A percentile compares a stretch with the other conserved stretches of the same genome.
Conservation (phyloP, 202 grass and related monocot species). For the Carex sylvatica region DNA sequence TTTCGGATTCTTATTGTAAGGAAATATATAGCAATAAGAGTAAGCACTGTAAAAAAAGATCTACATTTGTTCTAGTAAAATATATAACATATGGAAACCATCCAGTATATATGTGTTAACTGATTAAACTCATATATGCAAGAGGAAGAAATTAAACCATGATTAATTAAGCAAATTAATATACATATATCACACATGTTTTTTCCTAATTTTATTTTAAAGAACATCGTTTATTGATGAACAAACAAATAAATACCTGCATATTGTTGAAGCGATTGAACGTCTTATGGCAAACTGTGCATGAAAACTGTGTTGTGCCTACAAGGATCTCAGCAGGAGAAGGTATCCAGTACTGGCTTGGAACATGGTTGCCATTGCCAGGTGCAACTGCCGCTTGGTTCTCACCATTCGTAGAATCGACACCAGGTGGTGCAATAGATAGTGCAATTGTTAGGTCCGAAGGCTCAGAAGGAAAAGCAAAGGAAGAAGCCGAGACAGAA, state of each 20-base stretch:
- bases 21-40: not conserved
- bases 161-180: no score
- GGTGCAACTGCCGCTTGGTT: not conserved
- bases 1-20: not conserved
- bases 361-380: slow-evolving; percentile 8
- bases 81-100: not conserved
- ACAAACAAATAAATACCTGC: slow-evolving; percentile 45
- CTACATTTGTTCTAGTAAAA: not conserved
- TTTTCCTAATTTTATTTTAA: not conserved
- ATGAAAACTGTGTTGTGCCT: slow-evolving; percentile 94
- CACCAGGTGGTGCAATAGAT: slow-evolving; percentile 65
- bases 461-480: slow-evolving; percentile 33
- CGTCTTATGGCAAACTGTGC: slow-evolving; percentile 91
- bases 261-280: slow-evolving; percentile 99
- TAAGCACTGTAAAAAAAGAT: not conserved
- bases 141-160: no score
- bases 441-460: slow-evolving; percentile 57
- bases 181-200: not conserved
- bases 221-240: not conserved
- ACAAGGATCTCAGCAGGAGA: slow-evolving; percentile 94
- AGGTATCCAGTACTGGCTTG: slow-evolving; percentile 95
- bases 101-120: not conserved
- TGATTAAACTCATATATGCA: not conserved
- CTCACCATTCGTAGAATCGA: not conserved
- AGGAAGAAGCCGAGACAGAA: slow-evolving; percentile 16